phyloP scores from a whole-genome alignment of 2,329 filamentous ascomycete genomes.

The Phaeosphaeriaceae sp. region DNA sequence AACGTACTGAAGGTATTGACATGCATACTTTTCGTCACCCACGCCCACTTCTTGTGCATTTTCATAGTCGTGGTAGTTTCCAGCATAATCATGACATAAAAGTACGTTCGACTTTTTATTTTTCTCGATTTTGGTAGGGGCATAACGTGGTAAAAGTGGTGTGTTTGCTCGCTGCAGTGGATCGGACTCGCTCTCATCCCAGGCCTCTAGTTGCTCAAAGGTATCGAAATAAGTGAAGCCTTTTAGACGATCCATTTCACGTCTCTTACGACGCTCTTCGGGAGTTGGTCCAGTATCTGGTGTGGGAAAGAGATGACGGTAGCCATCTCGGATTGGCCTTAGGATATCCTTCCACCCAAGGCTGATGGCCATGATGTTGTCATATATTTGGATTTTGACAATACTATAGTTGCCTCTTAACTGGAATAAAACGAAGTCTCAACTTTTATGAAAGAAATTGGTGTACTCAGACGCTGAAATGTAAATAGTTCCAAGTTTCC shows the following conservation, averaged over 20 bases:
- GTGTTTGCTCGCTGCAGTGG: slow-evolving; percentile 49
- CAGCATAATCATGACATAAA: slow-evolving; percentile 50
- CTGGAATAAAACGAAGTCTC: neutral
- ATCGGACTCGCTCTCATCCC: slow-evolving; percentile 41
- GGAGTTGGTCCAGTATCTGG: slow-evolving; percentile 44
- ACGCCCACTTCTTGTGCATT: slow-evolving; percentile 39
- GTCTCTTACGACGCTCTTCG: slow-evolving; percentile 39
- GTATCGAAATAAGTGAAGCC: slow-evolving; percentile 52
- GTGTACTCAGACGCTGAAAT: too few relatives aligned
- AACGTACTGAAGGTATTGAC: slow-evolving; percentile 54
- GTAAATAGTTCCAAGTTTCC: too few relatives aligned
- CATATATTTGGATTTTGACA: too few relatives aligned
- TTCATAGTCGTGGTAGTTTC: slow-evolving; percentile 55
- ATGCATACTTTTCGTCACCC: slow-evolving; percentile 45
- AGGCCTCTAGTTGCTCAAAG: slow-evolving; percentile 47
- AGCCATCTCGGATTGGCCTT: slow-evolving; percentile 48
- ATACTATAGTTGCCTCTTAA: too few relatives aligned
- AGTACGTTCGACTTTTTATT: slow-evolving; percentile 32
- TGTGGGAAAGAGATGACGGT: slow-evolving; percentile 44
- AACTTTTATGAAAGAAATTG: neutral
- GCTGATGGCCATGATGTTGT: slow-evolving; percentile 24
- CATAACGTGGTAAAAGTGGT: slow-evolving; percentile 37
- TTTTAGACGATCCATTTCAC: slow-evolving; percentile 39
- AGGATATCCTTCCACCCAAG: slow-evolving; percentile 50
- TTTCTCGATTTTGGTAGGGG: neutral